A percentile compares a stretch with the other conserved stretches of the same genome.
Evolutionary conservation across 805 yeast species (phyloP).

Genomic region (Cyberlindnera euphorbiiphila): DNA sequence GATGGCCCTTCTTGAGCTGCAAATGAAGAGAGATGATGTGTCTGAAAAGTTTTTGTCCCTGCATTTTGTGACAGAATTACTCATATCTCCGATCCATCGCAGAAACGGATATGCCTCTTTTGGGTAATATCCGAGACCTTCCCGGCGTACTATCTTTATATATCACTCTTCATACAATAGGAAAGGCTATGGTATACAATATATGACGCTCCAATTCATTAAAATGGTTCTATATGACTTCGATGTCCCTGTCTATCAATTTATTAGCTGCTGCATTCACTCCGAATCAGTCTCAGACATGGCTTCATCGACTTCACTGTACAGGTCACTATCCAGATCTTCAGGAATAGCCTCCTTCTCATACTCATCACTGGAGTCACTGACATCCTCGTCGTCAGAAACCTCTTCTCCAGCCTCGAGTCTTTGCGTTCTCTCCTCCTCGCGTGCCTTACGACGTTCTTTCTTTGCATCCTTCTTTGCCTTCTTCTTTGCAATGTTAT

Average conservation of each 20-base stretch:
- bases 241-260: too few species aligned
- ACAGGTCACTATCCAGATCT: slow-evolving; percentile 44
- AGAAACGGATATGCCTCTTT: slow-evolving; percentile 5
- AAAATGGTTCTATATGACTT: too few species aligned
- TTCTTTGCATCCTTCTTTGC: slow-evolving; percentile 72
- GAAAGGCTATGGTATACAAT: too few species aligned
- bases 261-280: too few species aligned
- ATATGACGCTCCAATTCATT: too few species aligned
- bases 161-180: too few species aligned
- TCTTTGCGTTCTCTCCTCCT: slow-evolving; percentile 33
- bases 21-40: neutral
- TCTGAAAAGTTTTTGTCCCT: too few species aligned
- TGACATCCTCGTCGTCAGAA: slow-evolving; percentile 32
- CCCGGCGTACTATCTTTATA: too few species aligned
- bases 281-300: slow-evolving; percentile 21
- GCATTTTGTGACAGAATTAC: slow-evolving; percentile 2
- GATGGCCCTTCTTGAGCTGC: neutral
- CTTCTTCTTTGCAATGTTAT: slow-evolving; percentile 69
- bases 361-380: slow-evolving; percentile 31
- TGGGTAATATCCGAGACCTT: slow-evolving; percentile 2
- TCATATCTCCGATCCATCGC: neutral
- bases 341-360: slow-evolving; percentile 41
- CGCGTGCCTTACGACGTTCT: slow-evolving; percentile 58
- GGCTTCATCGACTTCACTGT: slow-evolving; percentile 39
- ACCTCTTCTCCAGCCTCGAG: slow-evolving; percentile 27